Base-by-base conservation (phyloP, 2,329 filamentous ascomycete species). In the Hymenoscyphus infarciens region DNA sequence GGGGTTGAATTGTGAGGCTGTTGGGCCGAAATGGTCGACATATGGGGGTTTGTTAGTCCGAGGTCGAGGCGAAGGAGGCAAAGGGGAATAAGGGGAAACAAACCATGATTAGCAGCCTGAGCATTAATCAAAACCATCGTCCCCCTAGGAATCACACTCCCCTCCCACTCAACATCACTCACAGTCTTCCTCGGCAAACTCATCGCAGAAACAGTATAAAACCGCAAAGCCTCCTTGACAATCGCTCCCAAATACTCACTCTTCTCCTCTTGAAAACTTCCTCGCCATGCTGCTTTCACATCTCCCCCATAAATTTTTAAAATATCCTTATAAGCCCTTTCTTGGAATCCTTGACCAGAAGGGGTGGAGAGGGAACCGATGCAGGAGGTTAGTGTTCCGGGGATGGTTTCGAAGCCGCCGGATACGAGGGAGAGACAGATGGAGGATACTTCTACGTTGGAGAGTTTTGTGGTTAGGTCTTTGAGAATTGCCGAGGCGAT, bases 101-200 rank as follows among this genome's bases (percentile, higher is more conserved):
- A 71, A 80, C 78, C 79, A 61, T 83, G 82, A 65, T 83, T 83
- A 0, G 77, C 81, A 25, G 82, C 82, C 67, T 83, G 81, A 0
- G 81, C 80, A 66, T 84, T 83, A 67, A 83, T 81, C 60, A 83
- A 72, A 1, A 83, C 77, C 80, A 83, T 83, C 0, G 81, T 83
- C 62, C 80, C 79, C 2, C 78, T 74, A 0, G 81, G 81, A 53
- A 83, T 83, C 6, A 76, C 75, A 0, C 80, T 80, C 0, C 81
- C 80, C 33, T 82, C 77, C 80, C 81, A 83, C 35, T 78, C 72
- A 10, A 84, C 76, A 53, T 82, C 80, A 0, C 74, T 76, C 19
- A 81, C 78, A 0, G 81, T 82, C 71, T 81, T 81, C 13, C 82
- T 70, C 0, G 82, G 82, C 39, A 83, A 70, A 65, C 77, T 80